Conservation (phyloP, 1,284 basidiomycete genomes). For the Cystobasidiaceae sp. region DNA sequence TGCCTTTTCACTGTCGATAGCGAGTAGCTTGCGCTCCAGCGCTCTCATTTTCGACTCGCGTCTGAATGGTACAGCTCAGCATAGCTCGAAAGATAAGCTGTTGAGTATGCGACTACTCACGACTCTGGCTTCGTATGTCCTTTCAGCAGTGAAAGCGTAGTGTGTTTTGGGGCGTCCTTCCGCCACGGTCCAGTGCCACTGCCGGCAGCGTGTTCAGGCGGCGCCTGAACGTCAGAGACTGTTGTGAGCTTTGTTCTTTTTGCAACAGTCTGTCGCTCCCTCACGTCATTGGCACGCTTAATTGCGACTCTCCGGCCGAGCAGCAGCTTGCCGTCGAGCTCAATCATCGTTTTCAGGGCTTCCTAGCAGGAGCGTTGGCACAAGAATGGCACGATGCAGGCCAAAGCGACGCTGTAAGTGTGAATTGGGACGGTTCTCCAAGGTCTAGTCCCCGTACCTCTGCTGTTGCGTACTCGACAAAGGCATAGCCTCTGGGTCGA, state of each 20-base stretch:
- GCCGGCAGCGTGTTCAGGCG: conserved; percentile 36
- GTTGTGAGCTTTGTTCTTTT: conserved; percentile 6
- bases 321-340: conserved; percentile 71
- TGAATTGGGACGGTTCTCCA: neutral
- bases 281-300: conserved; percentile 64
- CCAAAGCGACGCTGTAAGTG: conserved; percentile 5
- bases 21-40: neutral
- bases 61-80: no score
- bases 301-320: conserved; percentile 82
- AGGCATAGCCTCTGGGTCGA: conserved; percentile 90
- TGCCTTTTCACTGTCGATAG: conserved; percentile 14
- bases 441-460: conserved; percentile 59
- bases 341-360: conserved; percentile 69
- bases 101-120: conserved; percentile 51
- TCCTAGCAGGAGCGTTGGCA: conserved; percentile 56
- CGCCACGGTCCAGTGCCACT: conserved; percentile 50
- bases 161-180: conserved; percentile 57
- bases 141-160: conserved; percentile 81
- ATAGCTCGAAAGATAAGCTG: neutral
- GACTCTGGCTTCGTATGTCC: conserved; percentile 58
- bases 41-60: conserved; percentile 80
- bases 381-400: neutral
- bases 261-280: neutral
- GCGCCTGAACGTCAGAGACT: conserved; percentile 42
- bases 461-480: conserved; percentile 73